phyloP scores from a whole-genome alignment of 202 grass and related monocot species.

The Sporobolus alterniflorus region DNA sequence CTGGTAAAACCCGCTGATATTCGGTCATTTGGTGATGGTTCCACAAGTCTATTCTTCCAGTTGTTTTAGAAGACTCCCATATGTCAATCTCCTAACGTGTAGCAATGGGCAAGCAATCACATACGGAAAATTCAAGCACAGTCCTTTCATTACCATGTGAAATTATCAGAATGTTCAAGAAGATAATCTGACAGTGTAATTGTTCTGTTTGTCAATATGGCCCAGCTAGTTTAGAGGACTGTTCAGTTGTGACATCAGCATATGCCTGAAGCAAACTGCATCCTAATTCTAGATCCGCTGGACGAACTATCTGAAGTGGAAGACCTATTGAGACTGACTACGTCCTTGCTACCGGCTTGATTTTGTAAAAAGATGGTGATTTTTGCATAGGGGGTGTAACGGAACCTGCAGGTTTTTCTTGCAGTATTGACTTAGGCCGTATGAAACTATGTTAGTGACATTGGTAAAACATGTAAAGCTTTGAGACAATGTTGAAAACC shows the following conservation, averaged over 20 bases:
- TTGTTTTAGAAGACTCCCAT: conserved; percentile 62
- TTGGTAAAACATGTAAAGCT: conserved; percentile 46
- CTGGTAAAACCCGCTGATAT: conserved; percentile 96
- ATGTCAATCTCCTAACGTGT: conserved; percentile 43
- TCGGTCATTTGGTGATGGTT: conserved; percentile 94
- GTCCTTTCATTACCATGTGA: conserved; percentile 9
- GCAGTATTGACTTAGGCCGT: background rate
- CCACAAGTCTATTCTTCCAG: conserved; percentile 94
- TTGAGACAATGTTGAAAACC: conserved; percentile 29
- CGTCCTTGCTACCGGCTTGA: background rate
- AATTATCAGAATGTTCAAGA: conserved; percentile 27
- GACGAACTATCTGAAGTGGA: background rate
- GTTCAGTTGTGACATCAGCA: conserved; percentile 27
- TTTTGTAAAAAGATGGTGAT: conserved; percentile 33
- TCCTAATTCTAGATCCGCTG: background rate
- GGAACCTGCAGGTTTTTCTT: conserved; percentile 26
- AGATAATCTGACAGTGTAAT: conserved; percentile 12
- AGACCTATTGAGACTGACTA: background rate
- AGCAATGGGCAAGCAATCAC: conserved; percentile 33
- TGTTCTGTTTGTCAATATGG: conserved; percentile 38
- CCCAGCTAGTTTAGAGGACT: conserved; percentile 31
- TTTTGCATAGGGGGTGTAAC: conserved; percentile 25
- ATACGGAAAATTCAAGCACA: conserved; percentile 17
- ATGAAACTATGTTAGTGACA: background rate
- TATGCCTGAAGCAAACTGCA: conserved; percentile 23